Evolutionary conservation across 108 stramenopile species (phyloP).

Genomic region (Cyclotella atomus): DNA sequence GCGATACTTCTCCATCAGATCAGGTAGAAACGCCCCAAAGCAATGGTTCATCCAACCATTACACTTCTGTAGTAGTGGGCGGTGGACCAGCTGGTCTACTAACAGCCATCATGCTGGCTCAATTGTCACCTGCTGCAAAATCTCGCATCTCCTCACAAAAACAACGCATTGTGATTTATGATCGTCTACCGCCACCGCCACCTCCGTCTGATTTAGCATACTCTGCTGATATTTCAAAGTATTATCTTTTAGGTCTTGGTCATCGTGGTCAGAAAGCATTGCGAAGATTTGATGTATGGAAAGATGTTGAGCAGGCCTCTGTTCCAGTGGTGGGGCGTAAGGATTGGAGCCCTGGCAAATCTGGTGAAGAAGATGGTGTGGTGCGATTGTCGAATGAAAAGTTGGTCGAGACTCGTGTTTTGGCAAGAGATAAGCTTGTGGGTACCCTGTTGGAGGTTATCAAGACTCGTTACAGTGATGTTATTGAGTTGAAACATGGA

Average conservation of each 20-base stretch:
- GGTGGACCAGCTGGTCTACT: conserved; percentile 50
- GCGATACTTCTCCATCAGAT: not conserved
- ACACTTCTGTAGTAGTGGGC: conserved; percentile 34
- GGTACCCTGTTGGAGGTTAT: conserved; percentile 32
- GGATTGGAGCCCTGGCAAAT: conserved; percentile 58
- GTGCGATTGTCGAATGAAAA: conserved; percentile 33
- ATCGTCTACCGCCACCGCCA: conserved; percentile 43
- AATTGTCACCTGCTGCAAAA: conserved; percentile 1
- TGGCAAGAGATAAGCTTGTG: conserved; percentile 52
- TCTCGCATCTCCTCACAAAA: not conserved
- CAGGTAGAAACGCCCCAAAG: not conserved
- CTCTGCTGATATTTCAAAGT: conserved; percentile 37
- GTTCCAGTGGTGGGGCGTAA: conserved; percentile 52
- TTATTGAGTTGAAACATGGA: conserved; percentile 37
- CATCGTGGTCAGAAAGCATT: conserved; percentile 64
- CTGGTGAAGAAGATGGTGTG: conserved; percentile 33
- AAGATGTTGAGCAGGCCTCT: conserved; percentile 38
- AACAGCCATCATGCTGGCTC: conserved; percentile 37
- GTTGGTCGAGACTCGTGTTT: conserved; percentile 21
- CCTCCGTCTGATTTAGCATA: conserved; percentile 21
- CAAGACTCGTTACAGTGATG: conserved; percentile 15
- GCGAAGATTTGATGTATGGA: conserved; percentile 44
- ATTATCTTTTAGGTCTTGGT: conserved; percentile 59
- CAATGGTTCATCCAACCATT: conserved; percentile 15
- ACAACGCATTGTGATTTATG: conserved; percentile 37